A percentile compares a stretch with the other conserved stretches of the same genome.
Evolutionary conservation across 2,329 filamentous ascomycete genomes (phyloP).

Genomic region (Venturia asperata): DNA sequence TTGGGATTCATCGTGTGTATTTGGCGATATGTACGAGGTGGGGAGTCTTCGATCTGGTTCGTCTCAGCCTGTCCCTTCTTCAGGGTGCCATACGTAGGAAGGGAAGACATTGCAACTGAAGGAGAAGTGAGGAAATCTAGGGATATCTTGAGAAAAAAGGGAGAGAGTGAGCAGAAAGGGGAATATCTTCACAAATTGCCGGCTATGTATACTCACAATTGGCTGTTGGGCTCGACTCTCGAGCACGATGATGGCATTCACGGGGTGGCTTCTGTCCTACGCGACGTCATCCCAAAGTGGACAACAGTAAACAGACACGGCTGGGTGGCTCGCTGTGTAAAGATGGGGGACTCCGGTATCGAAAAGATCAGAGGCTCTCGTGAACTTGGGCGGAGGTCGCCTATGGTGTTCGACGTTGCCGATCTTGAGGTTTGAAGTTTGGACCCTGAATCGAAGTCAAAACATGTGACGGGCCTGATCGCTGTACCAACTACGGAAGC

Average conservation of each 20-base stretch:
- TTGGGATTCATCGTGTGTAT: slow-evolving; percentile 31
- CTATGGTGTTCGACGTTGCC: not conserved
- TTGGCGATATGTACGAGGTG: slow-evolving; percentile 21
- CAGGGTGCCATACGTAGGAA: slow-evolving; percentile 11
- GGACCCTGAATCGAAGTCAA: not conserved
- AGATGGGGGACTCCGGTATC: not conserved
- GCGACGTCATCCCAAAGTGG: slow-evolving; percentile 7
- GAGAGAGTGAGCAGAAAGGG: not conserved
- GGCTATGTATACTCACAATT: slow-evolving; percentile 12
- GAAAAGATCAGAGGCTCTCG: not conserved
- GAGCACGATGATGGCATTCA: not conserved
- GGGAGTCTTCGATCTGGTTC: not conserved
- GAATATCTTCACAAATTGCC: not conserved
- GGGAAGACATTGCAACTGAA: slow-evolving; percentile 1
- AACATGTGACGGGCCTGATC: not conserved
- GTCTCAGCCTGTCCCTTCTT: slow-evolving; percentile 12
- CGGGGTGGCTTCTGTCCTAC: not conserved
- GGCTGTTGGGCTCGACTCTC: not conserved
- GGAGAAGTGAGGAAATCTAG: not conserved
- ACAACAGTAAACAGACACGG: not conserved
- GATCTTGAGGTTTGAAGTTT: not conserved
- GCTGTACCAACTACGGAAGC: too few species aligned
- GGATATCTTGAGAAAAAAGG: not conserved
- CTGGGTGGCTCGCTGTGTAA: not conserved
- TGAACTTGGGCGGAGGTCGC: not conserved